Percentiles rank a stretch among this genome's conserved stretches.
Evolutionary conservation across 768 basidiomycete genomes (phyloP).

Genomic region (Trametopsis cervina): DNA sequence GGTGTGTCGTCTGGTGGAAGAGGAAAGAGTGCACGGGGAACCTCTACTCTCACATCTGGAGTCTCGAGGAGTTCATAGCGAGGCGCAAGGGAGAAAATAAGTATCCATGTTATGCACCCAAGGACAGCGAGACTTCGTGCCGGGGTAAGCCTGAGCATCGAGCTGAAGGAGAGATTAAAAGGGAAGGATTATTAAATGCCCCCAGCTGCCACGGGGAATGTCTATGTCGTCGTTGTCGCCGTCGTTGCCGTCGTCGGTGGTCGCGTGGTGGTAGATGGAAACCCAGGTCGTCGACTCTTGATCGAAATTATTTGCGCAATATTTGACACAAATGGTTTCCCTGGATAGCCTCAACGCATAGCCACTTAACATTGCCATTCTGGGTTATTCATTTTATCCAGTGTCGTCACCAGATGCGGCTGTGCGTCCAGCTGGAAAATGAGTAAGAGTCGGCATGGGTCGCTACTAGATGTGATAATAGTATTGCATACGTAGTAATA

Average conservation of each 20-base stretch:
- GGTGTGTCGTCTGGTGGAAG: constrained; percentile 1
- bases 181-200: background rate
- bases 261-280: constrained; percentile 9
- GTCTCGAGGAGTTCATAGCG: constrained; percentile 13
- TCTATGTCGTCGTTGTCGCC: constrained; percentile 10
- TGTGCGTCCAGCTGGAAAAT: too few relatives aligned
- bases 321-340: too few relatives aligned
- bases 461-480: too few relatives aligned
- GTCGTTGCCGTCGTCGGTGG: constrained; percentile 8
- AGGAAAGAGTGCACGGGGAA: constrained; percentile 1
- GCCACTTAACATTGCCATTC: background rate
- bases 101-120: constrained; percentile 12
- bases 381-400: background rate
- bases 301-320: constrained; percentile 3
- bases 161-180: constrained; percentile 12
- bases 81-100: constrained; percentile 12
- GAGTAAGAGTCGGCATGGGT: too few relatives aligned
- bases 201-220: constrained; percentile 3
- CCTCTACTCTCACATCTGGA: background rate
- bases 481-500: too few relatives aligned
- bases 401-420: background rate
- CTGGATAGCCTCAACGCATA: too few relatives aligned
- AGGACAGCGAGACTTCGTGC: constrained; percentile 13
- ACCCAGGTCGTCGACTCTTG: constrained; percentile 2
- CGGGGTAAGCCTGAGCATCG: constrained; percentile 15